phyloP scores from a whole-genome alignment of 1,139 yeast species.

The Hansenula sp. region DNA sequence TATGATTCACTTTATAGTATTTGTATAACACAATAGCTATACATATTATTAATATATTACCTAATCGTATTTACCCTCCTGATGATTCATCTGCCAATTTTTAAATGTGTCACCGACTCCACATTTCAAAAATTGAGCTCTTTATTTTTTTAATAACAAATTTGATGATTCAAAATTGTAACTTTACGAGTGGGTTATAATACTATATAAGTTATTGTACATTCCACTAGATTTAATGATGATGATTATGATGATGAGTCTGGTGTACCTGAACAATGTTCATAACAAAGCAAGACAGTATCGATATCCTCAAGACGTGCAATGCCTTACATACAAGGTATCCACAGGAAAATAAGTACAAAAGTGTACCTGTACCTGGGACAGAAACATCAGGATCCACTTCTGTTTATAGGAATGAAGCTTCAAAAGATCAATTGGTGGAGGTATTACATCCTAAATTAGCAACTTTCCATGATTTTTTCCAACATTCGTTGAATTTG shows the following conservation, averaged over 20 bases:
- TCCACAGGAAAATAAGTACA: constrained; percentile 2
- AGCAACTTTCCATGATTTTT: constrained; percentile 32
- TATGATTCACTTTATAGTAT: too few relatives aligned
- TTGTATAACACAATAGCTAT: too few relatives aligned
- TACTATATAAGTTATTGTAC: too few relatives aligned
- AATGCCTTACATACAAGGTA: not conserved
- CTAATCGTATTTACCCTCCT: too few relatives aligned
- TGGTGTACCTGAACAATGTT: too few relatives aligned
- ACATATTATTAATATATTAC: too few relatives aligned
- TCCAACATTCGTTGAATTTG: constrained; percentile 26
- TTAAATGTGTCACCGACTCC: not conserved
- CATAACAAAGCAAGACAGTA: not conserved
- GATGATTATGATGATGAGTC: too few relatives aligned
- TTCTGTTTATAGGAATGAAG: constrained; percentile 34
- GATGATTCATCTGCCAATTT: not conserved
- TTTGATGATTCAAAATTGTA: too few relatives aligned
- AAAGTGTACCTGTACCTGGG: constrained; percentile 4
- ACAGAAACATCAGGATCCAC: constrained; percentile 4
- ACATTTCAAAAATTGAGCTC: not conserved
- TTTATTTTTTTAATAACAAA: not conserved
- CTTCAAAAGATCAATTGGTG: constrained; percentile 31
- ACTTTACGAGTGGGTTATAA: too few relatives aligned
- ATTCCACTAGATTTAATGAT: too few relatives aligned
- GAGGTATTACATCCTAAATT: constrained; percentile 33
- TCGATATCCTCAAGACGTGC: not conserved